phyloP scores from a whole-genome alignment of 768 basidiomycete genomes.

The Podaxis rugospora region DNA sequence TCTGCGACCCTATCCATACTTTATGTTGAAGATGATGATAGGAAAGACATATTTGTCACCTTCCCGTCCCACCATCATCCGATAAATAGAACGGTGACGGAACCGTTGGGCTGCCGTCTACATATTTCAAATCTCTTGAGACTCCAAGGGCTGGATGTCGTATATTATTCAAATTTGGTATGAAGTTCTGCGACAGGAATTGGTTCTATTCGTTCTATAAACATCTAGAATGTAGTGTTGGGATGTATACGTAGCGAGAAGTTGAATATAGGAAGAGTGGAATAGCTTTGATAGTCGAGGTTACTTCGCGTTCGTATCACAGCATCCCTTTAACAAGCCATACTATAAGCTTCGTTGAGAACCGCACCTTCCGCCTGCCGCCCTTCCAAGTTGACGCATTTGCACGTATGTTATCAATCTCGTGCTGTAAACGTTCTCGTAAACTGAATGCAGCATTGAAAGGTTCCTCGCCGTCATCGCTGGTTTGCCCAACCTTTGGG shows the following conservation, averaged over 20 bases:
- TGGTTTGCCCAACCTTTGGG: slow-evolving; percentile 7
- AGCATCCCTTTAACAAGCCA: slow-evolving; percentile 68
- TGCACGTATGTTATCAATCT: slow-evolving; percentile 46
- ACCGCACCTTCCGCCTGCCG: slow-evolving; percentile 49
- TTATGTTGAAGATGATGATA: background rate
- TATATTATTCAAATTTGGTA: background rate
- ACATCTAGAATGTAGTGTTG: background rate
- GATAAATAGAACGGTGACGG: background rate
- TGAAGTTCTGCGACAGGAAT: background rate
- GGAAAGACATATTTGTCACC: background rate
- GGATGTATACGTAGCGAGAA: background rate
- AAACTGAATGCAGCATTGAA: slow-evolving; percentile 19
- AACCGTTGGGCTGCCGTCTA: background rate
- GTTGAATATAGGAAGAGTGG: background rate
- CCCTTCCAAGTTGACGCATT: slow-evolving; percentile 60
- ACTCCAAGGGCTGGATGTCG: background rate
- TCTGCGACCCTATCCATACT: background rate
- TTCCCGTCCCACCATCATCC: background rate
- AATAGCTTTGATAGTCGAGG: background rate
- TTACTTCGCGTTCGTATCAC: slow-evolving; percentile 22
- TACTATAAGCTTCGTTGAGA: slow-evolving; percentile 61
- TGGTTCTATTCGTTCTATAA: background rate
- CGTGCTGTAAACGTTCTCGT: slow-evolving; percentile 45
- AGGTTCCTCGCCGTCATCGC: slow-evolving; percentile 13
- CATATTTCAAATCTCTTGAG: no score